phyloP scores from a whole-genome alignment of 2,329 filamentous ascomycete species.

The Hypoxylon sp. region DNA sequence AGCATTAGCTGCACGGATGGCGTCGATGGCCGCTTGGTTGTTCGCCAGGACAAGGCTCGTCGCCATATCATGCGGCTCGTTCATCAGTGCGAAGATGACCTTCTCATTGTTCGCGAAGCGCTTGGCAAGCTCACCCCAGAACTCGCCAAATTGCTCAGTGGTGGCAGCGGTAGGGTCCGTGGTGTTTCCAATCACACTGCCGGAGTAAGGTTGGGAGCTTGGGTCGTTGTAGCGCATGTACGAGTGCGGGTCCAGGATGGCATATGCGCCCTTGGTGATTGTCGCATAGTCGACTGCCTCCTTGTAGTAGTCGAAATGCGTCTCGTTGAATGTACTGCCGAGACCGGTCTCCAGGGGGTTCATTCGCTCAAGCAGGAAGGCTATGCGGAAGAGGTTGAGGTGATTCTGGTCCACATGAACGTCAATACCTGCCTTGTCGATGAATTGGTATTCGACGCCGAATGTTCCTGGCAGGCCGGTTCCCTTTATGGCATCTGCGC shows the following conservation, averaged over 20 bases:
- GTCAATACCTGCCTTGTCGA: slow-evolving; percentile 55
- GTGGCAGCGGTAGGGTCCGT: slow-evolving; percentile 55
- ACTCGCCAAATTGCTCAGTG: slow-evolving; percentile 56
- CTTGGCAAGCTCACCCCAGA: slow-evolving; percentile 58
- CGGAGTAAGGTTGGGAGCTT: slow-evolving; percentile 56
- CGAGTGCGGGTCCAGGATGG: slow-evolving; percentile 61
- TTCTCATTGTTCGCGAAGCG: slow-evolving; percentile 57
- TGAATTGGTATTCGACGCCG: slow-evolving; percentile 60
- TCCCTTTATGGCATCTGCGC: slow-evolving; percentile 47
- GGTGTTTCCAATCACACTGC: slow-evolving; percentile 58
- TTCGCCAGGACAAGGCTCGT: slow-evolving; percentile 55
- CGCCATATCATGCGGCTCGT: slow-evolving; percentile 61
- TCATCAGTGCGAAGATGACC: slow-evolving; percentile 61
- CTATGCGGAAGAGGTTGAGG: slow-evolving; percentile 58
- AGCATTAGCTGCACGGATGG: slow-evolving; percentile 54
- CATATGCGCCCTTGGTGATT: slow-evolving; percentile 54
- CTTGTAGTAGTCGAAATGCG: slow-evolving; percentile 56
- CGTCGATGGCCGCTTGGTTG: slow-evolving; percentile 57
- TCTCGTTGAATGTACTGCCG: slow-evolving; percentile 59
- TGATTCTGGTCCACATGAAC: slow-evolving; percentile 57
- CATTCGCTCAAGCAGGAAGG: slow-evolving; percentile 61
- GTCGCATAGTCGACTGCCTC: slow-evolving; percentile 61
- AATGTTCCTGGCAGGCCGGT: slow-evolving; percentile 59
- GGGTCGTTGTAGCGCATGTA: slow-evolving; percentile 65
- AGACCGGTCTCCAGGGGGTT: slow-evolving; percentile 56